Evolutionary conservation across 2,329 filamentous ascomycete species (phyloP).

Genomic region (Aplosporella prunicola): DNA sequence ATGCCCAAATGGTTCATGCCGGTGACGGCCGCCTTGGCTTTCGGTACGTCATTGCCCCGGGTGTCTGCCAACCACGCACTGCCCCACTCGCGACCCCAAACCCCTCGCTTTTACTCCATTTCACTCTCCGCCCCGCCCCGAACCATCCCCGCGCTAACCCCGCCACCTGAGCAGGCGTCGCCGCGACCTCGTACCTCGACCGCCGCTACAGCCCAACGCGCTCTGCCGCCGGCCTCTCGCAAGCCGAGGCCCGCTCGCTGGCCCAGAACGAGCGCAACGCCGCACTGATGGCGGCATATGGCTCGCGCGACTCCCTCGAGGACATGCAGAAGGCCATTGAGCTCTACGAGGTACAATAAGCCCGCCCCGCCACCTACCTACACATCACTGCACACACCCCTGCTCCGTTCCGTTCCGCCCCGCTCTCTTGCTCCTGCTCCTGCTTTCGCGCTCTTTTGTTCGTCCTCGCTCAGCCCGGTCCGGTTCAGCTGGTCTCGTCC

Average conservation of each 20-base stretch:
- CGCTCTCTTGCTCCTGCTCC: no score
- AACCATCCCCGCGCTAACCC: not conserved
- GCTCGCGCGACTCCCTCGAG: constrained; percentile 8
- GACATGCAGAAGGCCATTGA: constrained; percentile 10
- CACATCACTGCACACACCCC: no score
- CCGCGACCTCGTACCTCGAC: constrained; percentile 7
- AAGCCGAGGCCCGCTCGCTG: constrained; percentile 1
- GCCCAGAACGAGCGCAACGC: constrained; percentile 8
- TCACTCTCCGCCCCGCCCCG: not conserved
- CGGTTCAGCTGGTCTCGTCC: no score
- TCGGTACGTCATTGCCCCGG: no score
- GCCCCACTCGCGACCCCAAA: not conserved
- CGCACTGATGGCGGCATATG: constrained; percentile 9
- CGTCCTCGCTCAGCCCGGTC: no score
- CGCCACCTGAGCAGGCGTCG: constrained; percentile 1
- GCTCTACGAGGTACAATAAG: constrained; percentile 10
- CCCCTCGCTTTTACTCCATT: not conserved
- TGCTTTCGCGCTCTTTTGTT: no score
- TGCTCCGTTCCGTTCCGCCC: no score
- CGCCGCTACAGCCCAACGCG: constrained; percentile 4
- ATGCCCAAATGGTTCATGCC: constrained; percentile 3
- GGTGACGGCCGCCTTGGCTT: constrained; percentile 1
- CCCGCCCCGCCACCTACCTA: no score
- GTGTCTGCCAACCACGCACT: not conserved
- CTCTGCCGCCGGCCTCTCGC: not conserved